These are phyloP conservation scores for Corymbia maculata DNA, from an alignment of 345 rosid species.

Conservation along the genomic window DNA sequence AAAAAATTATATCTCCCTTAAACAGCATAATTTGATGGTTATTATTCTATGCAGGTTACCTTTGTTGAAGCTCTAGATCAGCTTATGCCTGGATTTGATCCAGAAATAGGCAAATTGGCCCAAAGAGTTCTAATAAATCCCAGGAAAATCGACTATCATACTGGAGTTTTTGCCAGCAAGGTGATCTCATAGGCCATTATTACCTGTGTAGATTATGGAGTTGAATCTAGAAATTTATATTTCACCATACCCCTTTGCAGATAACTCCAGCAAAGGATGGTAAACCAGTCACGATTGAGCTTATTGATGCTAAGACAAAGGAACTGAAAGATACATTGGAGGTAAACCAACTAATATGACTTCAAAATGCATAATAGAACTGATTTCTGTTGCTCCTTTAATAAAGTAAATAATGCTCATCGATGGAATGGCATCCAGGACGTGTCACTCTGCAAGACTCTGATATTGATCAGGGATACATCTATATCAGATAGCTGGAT, in stretches of 20 bases:
- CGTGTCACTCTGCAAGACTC: not conserved
- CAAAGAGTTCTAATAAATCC: constrained; percentile 95
- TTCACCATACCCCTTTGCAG: constrained; percentile 17
- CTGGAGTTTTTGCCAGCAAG: constrained; percentile 95
- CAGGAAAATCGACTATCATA: constrained; percentile 86
- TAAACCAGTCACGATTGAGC: constrained; percentile 90
- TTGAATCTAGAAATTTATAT: not conserved
- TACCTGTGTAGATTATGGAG: not conserved
- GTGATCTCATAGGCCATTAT: constrained; percentile 14
- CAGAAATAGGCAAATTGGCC: constrained; percentile 94
- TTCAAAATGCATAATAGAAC: not conserved
- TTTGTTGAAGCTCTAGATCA: constrained; percentile 95
- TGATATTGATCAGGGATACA: not conserved
- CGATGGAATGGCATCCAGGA: not conserved
- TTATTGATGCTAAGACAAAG: constrained; percentile 96
- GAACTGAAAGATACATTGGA: constrained; percentile 76
- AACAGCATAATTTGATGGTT: not conserved
- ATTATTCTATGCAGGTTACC: constrained; percentile 55
- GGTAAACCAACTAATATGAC: constrained; percentile 33
- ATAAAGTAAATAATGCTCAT: not conserved
- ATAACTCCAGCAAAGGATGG: constrained; percentile 96
- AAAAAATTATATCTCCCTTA: not conserved
- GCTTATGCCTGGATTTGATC: constrained; percentile 99
- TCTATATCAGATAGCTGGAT: not conserved
- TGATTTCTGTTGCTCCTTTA: not conserved